A percentile compares a stretch with the other conserved stretches of the same genome.
Conservation (phyloP, 2,329 filamentous ascomycete genomes). For the Nigrograna mackinnonii region DNA sequence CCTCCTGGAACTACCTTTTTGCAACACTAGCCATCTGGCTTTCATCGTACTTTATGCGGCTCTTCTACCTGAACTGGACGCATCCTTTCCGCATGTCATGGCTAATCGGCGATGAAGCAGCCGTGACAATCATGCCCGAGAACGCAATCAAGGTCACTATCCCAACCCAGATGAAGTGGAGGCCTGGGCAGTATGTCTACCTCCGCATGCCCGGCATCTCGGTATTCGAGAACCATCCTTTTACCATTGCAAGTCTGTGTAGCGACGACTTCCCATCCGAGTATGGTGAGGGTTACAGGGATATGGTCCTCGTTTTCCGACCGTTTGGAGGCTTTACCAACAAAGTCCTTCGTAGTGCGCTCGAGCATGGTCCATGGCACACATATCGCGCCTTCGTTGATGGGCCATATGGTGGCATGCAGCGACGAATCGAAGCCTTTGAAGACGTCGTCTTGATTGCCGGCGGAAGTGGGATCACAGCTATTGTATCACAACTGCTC, state of each 20-base stretch:
- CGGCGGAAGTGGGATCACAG: conserved; percentile 92
- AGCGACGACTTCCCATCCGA: conserved; percentile 92
- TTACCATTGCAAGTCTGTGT: conserved; percentile 91
- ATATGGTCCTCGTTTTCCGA: conserved; percentile 89
- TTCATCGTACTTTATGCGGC: conserved; percentile 71
- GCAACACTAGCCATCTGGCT: conserved; percentile 80
- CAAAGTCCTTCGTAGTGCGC: conserved; percentile 78
- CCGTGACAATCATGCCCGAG: conserved; percentile 85
- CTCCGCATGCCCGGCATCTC: conserved; percentile 92
- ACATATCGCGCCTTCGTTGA: conserved; percentile 92
- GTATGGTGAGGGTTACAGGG: conserved; percentile 84
- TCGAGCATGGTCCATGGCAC: conserved; percentile 85
- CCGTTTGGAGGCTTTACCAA: conserved; percentile 90
- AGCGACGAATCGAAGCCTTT: conserved; percentile 84
- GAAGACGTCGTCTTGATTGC: conserved; percentile 93
- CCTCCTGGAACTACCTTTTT: conserved; percentile 87
- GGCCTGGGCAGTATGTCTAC: conserved; percentile 92
- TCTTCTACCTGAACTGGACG: conserved; percentile 90
- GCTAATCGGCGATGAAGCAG: conserved; percentile 87
- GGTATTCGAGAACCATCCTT: conserved; percentile 89
- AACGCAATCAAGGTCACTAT: conserved; percentile 96
- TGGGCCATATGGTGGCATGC: conserved; percentile 94
- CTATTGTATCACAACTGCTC: conserved; percentile 86
- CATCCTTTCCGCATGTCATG: conserved; percentile 79
- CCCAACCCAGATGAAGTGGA: conserved; percentile 90